phyloP scores from a whole-genome alignment of 306 rosid species.

The Lathyrus aphaca region DNA sequence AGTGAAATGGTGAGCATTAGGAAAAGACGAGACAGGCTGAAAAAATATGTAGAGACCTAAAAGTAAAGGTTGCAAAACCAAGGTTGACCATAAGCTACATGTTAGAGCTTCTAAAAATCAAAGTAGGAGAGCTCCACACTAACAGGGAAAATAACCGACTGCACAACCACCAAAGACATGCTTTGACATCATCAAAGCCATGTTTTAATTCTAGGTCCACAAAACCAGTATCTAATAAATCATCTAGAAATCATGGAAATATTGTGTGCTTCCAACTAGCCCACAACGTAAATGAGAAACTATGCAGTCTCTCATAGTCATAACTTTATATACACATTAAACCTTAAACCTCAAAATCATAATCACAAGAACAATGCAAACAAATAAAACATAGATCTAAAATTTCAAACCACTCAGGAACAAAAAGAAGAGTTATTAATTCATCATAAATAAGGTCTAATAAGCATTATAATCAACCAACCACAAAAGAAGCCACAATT shows the following conservation, averaged over 20 bases:
- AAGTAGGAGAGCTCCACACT: background rate
- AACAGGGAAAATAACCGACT: background rate
- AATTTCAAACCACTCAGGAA: background rate
- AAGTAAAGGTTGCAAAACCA: background rate
- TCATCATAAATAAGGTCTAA: slow-evolving; percentile 30
- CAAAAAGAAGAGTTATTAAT: slow-evolving; percentile 1
- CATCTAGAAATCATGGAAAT: background rate
- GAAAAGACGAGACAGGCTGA: background rate
- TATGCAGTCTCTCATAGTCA: slow-evolving; percentile 16
- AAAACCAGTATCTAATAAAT: slow-evolving; percentile 3
- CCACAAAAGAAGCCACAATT: slow-evolving; percentile 39
- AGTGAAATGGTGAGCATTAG: background rate
- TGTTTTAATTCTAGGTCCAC: background rate
- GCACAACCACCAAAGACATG: background rate
- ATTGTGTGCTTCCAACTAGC: background rate
- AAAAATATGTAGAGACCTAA: background rate
- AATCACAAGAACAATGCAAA: slow-evolving; percentile 13
- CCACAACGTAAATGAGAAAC: background rate
- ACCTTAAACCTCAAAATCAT: background rate
- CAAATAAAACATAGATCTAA: slow-evolving; percentile 2
- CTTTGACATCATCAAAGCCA: background rate
- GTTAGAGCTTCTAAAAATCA: background rate
- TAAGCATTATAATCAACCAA: background rate
- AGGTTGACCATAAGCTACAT: background rate
- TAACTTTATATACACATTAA: background rate